Conservation (phyloP, 2,329 filamentous ascomycete genomes). For the Penicillium hordei region DNA sequence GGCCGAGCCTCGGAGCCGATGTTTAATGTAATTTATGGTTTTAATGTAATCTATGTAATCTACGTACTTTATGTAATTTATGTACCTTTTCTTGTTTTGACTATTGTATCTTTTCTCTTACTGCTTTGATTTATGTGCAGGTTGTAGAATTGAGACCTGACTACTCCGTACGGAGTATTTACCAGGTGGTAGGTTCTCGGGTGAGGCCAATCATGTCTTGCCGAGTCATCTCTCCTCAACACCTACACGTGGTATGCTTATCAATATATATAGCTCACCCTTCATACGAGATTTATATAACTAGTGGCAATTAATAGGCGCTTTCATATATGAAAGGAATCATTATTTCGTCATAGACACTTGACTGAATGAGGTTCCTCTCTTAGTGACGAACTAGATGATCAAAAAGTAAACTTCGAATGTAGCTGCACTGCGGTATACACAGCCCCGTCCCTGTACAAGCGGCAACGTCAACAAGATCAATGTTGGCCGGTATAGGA, state of each 20-base stretch:
- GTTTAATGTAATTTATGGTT: neutral
- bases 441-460: neutral
- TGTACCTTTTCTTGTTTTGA: neutral
- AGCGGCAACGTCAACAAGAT: neutral
- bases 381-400: neutral
- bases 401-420: neutral
- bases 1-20: constrained; percentile 27
- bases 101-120: neutral
- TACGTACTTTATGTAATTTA: neutral
- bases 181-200: neutral
- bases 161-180: neutral
- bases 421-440: no score
- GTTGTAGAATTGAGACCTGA: neutral
- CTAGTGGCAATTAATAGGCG: neutral
- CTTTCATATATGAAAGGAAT: neutral
- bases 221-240: neutral
- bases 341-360: neutral
- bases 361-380: no score
- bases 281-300: neutral
- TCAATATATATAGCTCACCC: neutral
- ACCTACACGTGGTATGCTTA: neutral
- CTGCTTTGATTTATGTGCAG: neutral
- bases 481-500: neutral
- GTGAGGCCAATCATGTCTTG: neutral
- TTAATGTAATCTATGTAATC: no score